Conservation (phyloP, 441 rosid species). For the Croton laevigatus region DNA sequence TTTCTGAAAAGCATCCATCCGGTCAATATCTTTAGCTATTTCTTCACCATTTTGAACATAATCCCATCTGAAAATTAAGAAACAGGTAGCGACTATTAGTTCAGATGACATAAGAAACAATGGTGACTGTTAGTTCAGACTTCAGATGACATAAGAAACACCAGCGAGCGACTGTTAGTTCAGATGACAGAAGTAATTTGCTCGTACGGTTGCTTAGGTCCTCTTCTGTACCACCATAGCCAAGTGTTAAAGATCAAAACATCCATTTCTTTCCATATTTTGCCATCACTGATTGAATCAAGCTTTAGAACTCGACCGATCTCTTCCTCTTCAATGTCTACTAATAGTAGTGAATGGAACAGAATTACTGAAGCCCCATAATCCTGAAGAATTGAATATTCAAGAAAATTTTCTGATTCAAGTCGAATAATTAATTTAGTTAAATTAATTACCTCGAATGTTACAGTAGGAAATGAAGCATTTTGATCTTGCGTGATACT, state of each 20-base stretch:
- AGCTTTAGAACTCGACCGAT: constrained; percentile 78
- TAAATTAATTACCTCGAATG: constrained; percentile 36
- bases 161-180: no score
- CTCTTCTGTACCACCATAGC: constrained; percentile 95
- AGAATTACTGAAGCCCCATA: constrained; percentile 55
- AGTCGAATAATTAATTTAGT: not conserved
- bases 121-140: no score
- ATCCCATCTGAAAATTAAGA: constrained; percentile 64
- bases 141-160: no score
- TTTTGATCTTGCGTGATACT: constrained; percentile 22
- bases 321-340: constrained; percentile 55
- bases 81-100: not conserved
- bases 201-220: constrained; percentile 69
- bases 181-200: no score
- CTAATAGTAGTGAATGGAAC: constrained; percentile 53
- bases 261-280: constrained; percentile 58
- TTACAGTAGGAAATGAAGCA: constrained; percentile 20
- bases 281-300: constrained; percentile 63
- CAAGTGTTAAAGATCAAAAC: constrained; percentile 81
- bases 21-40: constrained; percentile 65
- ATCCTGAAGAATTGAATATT: constrained; percentile 40
- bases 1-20: constrained; percentile 63
- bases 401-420: constrained; percentile 17
- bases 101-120: no score
- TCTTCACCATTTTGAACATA: constrained; percentile 46